Base-by-base conservation (phyloP, 2,329 filamentous ascomycete species). In the Teratosphaeria viscida region DNA sequence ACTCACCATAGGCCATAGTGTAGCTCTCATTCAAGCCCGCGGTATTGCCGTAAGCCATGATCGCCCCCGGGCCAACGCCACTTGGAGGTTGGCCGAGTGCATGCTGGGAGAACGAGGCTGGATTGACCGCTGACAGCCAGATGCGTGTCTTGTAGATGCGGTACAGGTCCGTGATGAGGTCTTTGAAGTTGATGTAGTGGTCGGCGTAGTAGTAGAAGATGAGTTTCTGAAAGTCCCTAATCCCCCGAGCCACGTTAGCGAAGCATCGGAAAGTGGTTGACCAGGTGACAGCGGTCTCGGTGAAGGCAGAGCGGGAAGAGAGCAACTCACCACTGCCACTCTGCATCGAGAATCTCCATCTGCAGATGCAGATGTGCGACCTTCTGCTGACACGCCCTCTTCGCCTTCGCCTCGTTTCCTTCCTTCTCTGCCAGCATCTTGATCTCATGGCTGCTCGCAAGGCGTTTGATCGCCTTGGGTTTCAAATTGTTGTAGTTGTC, bases 161-260 rank as follows among this genome's bases (percentile, higher is more conserved):
- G 82, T 97, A 99, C 12, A 99, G 81, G 72, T 99, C 94, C 0
- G 92, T 96, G 57, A 99, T 94, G 16, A 99, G 84, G 2, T 90
- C 90, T 73, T 99, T 99, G 81, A 99, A 99, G 77, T 97, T 97
- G 79, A 99, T 96, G 73, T 99, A 99, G 0, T 90, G 86, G 71
- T 96, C 92, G 58, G 94, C 92, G 72, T 96, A 99, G 76, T 97
- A 99, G 78, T 96, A 99, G 76, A 97, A 97, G 0, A 95, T 99
- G 59, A 99, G 79, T 74, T 99, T 99, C 77, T 97, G 96, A 85
- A 91, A 96, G 73, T 99, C 94, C 86, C 92, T 96, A 67, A 56
- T 5, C n/a, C n/a, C n/a, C 26, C 43, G 43, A n/a, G 14, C 12
- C 14, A 14, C 55, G 57, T 61, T 54, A 59, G 58, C 57, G 29